phyloP scores from a whole-genome alignment of 441 rosid species.

The Brassica hybrid region DNA sequence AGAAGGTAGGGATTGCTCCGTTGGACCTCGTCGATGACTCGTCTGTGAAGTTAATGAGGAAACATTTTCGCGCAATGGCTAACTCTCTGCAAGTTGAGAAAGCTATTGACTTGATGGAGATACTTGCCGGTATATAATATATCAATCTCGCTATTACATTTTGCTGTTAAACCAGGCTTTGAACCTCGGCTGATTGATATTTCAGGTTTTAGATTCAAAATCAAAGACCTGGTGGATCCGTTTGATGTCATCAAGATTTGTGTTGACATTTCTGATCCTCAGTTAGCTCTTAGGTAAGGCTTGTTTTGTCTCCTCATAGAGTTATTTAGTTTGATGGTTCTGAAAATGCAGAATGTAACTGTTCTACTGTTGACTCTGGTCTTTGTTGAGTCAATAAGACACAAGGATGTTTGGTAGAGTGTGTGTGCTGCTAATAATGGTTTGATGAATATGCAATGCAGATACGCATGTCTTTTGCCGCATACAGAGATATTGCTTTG shows the following conservation, averaged over 20 bases:
- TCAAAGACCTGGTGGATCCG: conserved; percentile 73
- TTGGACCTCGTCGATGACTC: conserved; percentile 54
- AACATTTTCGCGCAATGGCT: conserved; percentile 60
- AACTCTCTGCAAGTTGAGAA: conserved; percentile 56
- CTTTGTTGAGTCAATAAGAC: not conserved
- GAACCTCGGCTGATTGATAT: conserved; percentile 37
- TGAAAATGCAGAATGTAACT: conserved; percentile 15
- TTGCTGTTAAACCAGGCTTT: not conserved
- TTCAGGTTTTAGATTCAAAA: conserved; percentile 67
- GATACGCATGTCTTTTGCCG: conserved; percentile 73
- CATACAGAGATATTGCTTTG: conserved; percentile 73
- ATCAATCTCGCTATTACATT: conserved; percentile 11
- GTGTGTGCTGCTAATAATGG: conserved; percentile 23
- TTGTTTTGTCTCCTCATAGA: conserved; percentile 4
- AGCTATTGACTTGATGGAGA: conserved; percentile 70
- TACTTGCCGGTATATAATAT: conserved; percentile 60
- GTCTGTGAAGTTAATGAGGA: conserved; percentile 53
- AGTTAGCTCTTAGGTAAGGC: conserved; percentile 75
- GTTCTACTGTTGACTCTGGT: not conserved
- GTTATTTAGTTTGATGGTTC: not conserved
- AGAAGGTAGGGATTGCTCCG: conserved; percentile 64
- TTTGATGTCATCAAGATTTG: conserved; percentile 58
- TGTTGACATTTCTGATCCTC: conserved; percentile 60
- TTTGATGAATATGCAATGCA: conserved; percentile 48
- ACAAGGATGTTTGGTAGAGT: not conserved